Base-by-base conservation (phyloP, 148 eudicot species). In the Dianthus caryophyllus region DNA sequence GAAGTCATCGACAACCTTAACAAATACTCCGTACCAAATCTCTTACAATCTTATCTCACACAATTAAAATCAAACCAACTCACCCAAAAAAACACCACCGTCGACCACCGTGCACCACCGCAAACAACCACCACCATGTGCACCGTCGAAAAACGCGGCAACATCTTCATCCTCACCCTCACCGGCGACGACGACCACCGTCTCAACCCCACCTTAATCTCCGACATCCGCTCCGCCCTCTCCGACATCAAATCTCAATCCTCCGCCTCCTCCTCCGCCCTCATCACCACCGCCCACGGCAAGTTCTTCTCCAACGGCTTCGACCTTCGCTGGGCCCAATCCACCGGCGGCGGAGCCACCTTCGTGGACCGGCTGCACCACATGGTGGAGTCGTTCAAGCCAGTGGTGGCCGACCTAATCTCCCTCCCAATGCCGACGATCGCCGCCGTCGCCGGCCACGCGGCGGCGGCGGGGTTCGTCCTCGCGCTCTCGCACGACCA, bases 161-260 rank as follows among this genome's bases (percentile, higher is more conserved):
- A 74, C 65, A 15, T 81, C 52, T 77, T 77, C 76, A 62, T 81
- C 74, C 61, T 81, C 18, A 77, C 79, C 71, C 72, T 81, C n/a
- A 81, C 78, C 59, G 80, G 81, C 49, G 44, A 41, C 41, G 74
- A 71, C 30, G 84, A 81, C 16, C 84, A 81, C 76, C 73, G 84
- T 18, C 72, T 81, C 17, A 74, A 71, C 43, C 84, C 84, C 7
- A 64, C 55, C 47, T 51, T 81, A 0, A 81, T 81, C 61, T 17
- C 72, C 61, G 2, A 72, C 22, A 20, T 81, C 67, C 84, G 81
- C 9, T 31, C 81, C 26, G 65, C 76, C 24, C 62, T 81, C 56
- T 20, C 76, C 53, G 66, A 73, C 38, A 68, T 70, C 64, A 79
- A 69, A 64, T 73, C 81, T 55, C 77, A 74, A 36, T 46, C 66